Evolutionary conservation across 352 stramenopile genomes (phyloP).

Genomic region (Saprolegnia parasitica): DNA sequence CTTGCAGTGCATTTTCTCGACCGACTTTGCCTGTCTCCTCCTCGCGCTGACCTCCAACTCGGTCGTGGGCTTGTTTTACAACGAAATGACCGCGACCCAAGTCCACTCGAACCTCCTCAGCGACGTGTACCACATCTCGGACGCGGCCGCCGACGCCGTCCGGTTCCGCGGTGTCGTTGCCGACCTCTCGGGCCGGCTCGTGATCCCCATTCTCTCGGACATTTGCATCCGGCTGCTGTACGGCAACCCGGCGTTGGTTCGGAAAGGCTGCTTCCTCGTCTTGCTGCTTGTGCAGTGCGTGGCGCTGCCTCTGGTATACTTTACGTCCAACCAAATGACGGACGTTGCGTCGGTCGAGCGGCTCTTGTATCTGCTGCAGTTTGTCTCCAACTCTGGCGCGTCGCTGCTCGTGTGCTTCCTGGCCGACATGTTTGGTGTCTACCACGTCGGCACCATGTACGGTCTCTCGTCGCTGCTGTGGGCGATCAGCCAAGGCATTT

Average conservation of each 20-base stretch:
- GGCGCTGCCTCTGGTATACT: neutral
- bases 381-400: slow-evolving; percentile 26
- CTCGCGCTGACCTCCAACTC: slow-evolving; percentile 11
- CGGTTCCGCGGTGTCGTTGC: neutral
- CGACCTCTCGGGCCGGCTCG: slow-evolving; percentile 14
- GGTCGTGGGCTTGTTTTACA: slow-evolving; percentile 15
- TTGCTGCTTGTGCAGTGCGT: slow-evolving; percentile 19
- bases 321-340: neutral
- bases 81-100: neutral
- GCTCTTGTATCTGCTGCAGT: slow-evolving; percentile 18
- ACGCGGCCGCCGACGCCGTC: slow-evolving; percentile 2
- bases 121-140: neutral
- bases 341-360: neutral
- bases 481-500: slow-evolving; percentile 9
- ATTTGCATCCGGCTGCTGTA: slow-evolving; percentile 24
- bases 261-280: slow-evolving; percentile 12
- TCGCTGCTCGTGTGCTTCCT: slow-evolving; percentile 28
- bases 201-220: slow-evolving; percentile 24
- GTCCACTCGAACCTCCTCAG: neutral
- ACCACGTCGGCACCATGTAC: slow-evolving; percentile 32
- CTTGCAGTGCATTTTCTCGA: slow-evolving; percentile 25
- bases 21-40: slow-evolving; percentile 16
- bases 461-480: slow-evolving; percentile 24
- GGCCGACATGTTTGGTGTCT: slow-evolving; percentile 33
- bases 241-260: slow-evolving; percentile 22